phyloP scores from a whole-genome alignment of 2,329 filamentous ascomycete species.

The Penicillium sp. region DNA sequence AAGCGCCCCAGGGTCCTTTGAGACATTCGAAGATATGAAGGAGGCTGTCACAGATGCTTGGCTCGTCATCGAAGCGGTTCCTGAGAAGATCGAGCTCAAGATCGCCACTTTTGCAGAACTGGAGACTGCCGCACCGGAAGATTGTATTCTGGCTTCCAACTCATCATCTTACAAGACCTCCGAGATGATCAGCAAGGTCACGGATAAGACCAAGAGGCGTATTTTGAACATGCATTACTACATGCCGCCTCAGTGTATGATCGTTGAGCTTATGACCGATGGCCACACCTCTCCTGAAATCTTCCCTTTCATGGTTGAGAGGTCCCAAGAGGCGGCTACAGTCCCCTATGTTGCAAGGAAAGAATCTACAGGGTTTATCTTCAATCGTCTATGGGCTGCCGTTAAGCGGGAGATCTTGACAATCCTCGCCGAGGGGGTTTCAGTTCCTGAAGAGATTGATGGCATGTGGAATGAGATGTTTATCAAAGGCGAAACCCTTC shows the following conservation, averaged over 20 bases:
- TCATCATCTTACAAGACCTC: slow-evolving; percentile 56
- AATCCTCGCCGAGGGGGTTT: slow-evolving; percentile 55
- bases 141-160: slow-evolving; percentile 55
- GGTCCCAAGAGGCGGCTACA: slow-evolving; percentile 44
- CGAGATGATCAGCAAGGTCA: slow-evolving; percentile 51
- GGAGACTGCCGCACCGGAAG: slow-evolving; percentile 44
- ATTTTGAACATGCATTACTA: slow-evolving; percentile 57
- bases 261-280: slow-evolving; percentile 58
- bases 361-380: slow-evolving; percentile 57
- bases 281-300: slow-evolving; percentile 48
- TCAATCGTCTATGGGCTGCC: slow-evolving; percentile 60
- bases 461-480: slow-evolving; percentile 49
- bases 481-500: slow-evolving; percentile 28
- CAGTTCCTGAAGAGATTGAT: slow-evolving; percentile 54
- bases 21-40: slow-evolving; percentile 41
- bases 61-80: slow-evolving; percentile 58
- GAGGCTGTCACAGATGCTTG: slow-evolving; percentile 50
- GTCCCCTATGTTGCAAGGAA: slow-evolving; percentile 47
- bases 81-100: slow-evolving; percentile 54
- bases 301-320: slow-evolving; percentile 49
- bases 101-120: slow-evolving; percentile 51
- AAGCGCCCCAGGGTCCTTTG: slow-evolving; percentile 31
- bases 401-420: slow-evolving; percentile 56
- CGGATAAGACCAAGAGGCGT: slow-evolving; percentile 37
- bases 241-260: slow-evolving; percentile 49